Base-by-base conservation (phyloP, 2,329 filamentous ascomycete genomes). In the Beauveria brongniartii region DNA sequence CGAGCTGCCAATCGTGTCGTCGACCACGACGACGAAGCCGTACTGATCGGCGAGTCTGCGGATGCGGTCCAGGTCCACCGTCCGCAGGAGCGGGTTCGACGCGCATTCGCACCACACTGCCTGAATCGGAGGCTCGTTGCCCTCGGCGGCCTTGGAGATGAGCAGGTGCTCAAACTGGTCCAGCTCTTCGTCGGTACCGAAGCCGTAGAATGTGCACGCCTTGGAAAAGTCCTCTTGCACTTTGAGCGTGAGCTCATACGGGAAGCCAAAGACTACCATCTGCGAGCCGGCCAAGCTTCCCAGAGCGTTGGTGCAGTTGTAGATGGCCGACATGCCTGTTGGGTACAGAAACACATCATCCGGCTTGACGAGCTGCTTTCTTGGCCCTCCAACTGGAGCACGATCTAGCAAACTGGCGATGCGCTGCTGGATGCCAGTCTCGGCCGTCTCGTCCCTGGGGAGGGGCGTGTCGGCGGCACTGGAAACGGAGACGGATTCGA, bases 251-350 rank as follows among this genome's bases (percentile, higher is more conserved):
- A 65, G 84, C 85, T 3, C 79, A 70, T n/a, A 80, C 70, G 8
- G 82, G 82, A 28, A 84, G 72, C 14, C 80, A 69, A 7, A 78
- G 74, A 5, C 75, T 71, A 40, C 70, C 73, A 3, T 71, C 67
- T 30, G 37, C 69, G 0, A 72, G 68, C 1, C 73, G 70, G 34
- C 22, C 37, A 72, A 65, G 28, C 68, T 65, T 2, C 71, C 62
- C 10, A 82, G 65, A 2, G 73, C 69, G 46, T 72, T 71, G 41
- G 78, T 77, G 1, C 74, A 63, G 26, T 75, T 69, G 59, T 76
- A 80, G 12, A 85, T 77, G 28, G 77, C 74, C 0, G 77, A 77
- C 81, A 85, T 85, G 28, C 82, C 82, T 0, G 79, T 79, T 5
- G 77, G 75, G 65, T 80, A 84, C 22, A 85, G 70, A 55, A 75